These are phyloP conservation scores for Pythium sp. DNA, from an alignment of 352 stramenopile species.

Conservation along the genomic window DNA sequence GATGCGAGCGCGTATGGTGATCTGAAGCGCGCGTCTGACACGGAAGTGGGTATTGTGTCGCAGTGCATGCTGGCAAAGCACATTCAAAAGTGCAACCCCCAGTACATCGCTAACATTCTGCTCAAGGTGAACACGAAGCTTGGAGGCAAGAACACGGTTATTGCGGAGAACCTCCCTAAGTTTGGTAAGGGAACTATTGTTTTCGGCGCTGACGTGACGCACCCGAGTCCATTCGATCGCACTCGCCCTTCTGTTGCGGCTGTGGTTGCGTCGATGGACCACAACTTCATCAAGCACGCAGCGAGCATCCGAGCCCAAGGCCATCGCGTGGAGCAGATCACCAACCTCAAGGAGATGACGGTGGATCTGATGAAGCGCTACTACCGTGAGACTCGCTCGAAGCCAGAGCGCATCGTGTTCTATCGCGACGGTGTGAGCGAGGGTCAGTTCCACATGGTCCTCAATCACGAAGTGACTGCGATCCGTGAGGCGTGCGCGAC, in stretches of 20 bases:
- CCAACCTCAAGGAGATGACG: conserved; percentile 60
- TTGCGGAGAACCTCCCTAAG: conserved; percentile 39
- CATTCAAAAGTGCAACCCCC: conserved; percentile 47
- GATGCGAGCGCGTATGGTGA: conserved; percentile 57
- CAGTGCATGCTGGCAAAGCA: conserved; percentile 80
- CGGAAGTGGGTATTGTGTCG: conserved; percentile 63
- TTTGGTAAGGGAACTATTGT: conserved; percentile 67
- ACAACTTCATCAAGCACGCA: conserved; percentile 65
- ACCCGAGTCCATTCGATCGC: conserved; percentile 70
- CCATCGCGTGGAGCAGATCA: conserved; percentile 78
- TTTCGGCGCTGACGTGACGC: conserved; percentile 83
- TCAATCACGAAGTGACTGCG: conserved; percentile 73
- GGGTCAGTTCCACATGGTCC: conserved; percentile 82
- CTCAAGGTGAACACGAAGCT: conserved; percentile 83
- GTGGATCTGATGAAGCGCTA: conserved; percentile 74
- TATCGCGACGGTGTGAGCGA: conserved; percentile 90
- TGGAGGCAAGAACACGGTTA: conserved; percentile 58
- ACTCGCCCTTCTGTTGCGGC: conserved; percentile 77
- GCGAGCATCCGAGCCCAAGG: conserved; percentile 67
- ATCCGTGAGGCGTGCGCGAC: conserved; percentile 67
- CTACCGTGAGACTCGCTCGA: conserved; percentile 46
- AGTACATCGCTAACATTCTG: conserved; percentile 76
- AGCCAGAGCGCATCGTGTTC: conserved; percentile 78
- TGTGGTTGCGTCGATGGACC: conserved; percentile 77
- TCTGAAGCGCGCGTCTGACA: conserved; percentile 76